A percentile compares a stretch with the other conserved stretches of the same genome.
Evolutionary conservation across 2,329 filamentous ascomycete species (phyloP).

Genomic region (Cladophialophora carrionii): DNA sequence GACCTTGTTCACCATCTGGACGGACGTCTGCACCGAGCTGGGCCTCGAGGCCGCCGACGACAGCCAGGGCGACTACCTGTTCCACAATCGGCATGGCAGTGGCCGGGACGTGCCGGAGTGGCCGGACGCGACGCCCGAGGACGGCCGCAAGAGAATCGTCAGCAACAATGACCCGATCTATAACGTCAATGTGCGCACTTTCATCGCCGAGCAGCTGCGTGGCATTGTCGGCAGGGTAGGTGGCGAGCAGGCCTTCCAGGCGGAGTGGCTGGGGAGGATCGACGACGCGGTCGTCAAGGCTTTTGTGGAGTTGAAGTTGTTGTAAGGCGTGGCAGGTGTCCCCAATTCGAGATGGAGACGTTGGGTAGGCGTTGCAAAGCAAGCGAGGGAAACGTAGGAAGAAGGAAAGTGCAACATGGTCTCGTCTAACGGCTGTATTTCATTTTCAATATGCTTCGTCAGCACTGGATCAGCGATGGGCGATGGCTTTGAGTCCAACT

Average conservation of each 20-base stretch:
- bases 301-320: slow-evolving; percentile 35
- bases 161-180: slow-evolving; percentile 49
- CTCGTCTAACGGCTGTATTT: too few relatives aligned
- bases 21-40: slow-evolving; percentile 51
- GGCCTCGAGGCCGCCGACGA: slow-evolving; percentile 48
- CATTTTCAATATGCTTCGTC: background rate
- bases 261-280: slow-evolving; percentile 36
- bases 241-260: slow-evolving; percentile 34
- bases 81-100: slow-evolving; percentile 42
- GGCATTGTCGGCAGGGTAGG: slow-evolving; percentile 44
- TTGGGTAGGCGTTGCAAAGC: background rate
- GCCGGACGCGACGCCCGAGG: slow-evolving; percentile 48
- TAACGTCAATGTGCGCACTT: slow-evolving; percentile 51
- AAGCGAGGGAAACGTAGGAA: too few relatives aligned
- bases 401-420: too few relatives aligned
- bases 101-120: slow-evolving; percentile 42
- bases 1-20: slow-evolving; percentile 53
- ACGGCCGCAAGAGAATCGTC: slow-evolving; percentile 47
- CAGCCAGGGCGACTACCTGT: slow-evolving; percentile 49
- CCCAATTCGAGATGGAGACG: too few relatives aligned
- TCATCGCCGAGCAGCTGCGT: slow-evolving; percentile 48
- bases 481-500: background rate
- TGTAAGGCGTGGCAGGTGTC: slow-evolving; percentile 18
- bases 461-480: background rate
- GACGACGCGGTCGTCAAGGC: slow-evolving; percentile 35